Base-by-base conservation (phyloP, 805 yeast species). In the Teunomyces funiuensis region DNA sequence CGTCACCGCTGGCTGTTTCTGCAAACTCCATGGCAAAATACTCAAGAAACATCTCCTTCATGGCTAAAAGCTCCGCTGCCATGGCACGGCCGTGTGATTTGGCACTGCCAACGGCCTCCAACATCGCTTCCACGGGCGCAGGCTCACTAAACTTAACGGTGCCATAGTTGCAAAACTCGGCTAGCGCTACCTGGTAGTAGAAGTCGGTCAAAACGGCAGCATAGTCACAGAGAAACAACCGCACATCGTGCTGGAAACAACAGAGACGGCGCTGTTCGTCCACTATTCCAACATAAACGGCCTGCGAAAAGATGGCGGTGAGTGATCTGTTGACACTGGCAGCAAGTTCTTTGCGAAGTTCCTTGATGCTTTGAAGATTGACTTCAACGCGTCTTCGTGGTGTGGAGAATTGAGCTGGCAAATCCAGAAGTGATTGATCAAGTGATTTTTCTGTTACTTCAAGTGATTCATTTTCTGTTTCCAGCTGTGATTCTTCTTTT, bases 101-200 rank as follows among this genome's bases (percentile, higher is more conserved):
- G 10, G 26, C 22, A 8, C 19, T 8, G n/a, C 14, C 37, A 8
- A 18, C 42, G 30, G 34, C 11, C 23, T 53, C 49, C 7, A 82
- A 53, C 4, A 80, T 49, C 1, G 67, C 65, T 9, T 52, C 46
- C 16, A 69, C 39, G 6, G 43, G 26, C 6, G 59, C 31, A 3
- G 65, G 61, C 31, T 48, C 50, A 6, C 53, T 45, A 5, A 69
- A 43, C 15, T 45, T 49, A 25, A 52, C 51, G 33, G 55, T 56
- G 1, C 99, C 98, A 63, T 80, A 91, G 55, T 89, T 90, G 31
- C 84, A 77, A 61, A 93, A 88, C 44, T 87, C 88, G 0, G 83
- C 64, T 10, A 93, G 61, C 0, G 85, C 88, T 4, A 85, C 64
- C 53, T 93, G 97, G 60, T 89, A 93, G 53, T 85, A 89, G 41